Evolutionary conservation across 768 basidiomycete genomes (phyloP), one percentile per base, ranked within the genome.

Genomic region (Auricularia cornea): DNA sequence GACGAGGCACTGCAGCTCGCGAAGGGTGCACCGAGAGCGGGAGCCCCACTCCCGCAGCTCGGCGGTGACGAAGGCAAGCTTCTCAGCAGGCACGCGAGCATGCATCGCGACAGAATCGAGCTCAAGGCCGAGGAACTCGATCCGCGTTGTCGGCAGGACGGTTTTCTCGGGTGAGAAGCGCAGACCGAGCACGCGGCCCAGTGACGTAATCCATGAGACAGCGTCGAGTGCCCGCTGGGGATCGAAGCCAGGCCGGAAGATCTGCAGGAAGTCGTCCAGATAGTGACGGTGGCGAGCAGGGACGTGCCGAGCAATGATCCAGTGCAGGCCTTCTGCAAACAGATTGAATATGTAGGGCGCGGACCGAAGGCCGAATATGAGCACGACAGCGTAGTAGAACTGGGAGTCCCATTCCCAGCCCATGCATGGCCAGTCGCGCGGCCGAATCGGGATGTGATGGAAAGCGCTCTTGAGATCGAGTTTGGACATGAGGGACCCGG

Each of bases 321-420:
- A 79, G 63, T 78, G 77, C 10, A 78, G 69, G 10, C 70, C 77
- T 63, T 78, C 74, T 0, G 76, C 70, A 61, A 77, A 77, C 1
- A 78, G 70, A 62, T 78, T 76, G 38, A 40, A 40, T 6, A 40
- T 40, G 38, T 40, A 40, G 8, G 38, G 38, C 18, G 38, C 38
- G 18, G 38, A 8, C 6, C 38, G 38, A 18, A 40, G 38, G 38
- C 38, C 38, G 38, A 40, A 40, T 6, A 40, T 40, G 38, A 40
- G 38, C 8, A 40, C 38, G 38, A 40, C 38, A 8, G 38, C 38
- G 18, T 40, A 40, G 18, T 40, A 40, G 38, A 40, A 40, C 38
- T 8, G 8, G 18, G 6, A 8, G 38, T 40, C 38, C 38, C 38
- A 40, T 18, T 40, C 38, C 38, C 38, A 40, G 38, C 38, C 38